phyloP scores from a whole-genome alignment of 768 basidiomycete genomes.

The Pleurotus pulmonarius region DNA sequence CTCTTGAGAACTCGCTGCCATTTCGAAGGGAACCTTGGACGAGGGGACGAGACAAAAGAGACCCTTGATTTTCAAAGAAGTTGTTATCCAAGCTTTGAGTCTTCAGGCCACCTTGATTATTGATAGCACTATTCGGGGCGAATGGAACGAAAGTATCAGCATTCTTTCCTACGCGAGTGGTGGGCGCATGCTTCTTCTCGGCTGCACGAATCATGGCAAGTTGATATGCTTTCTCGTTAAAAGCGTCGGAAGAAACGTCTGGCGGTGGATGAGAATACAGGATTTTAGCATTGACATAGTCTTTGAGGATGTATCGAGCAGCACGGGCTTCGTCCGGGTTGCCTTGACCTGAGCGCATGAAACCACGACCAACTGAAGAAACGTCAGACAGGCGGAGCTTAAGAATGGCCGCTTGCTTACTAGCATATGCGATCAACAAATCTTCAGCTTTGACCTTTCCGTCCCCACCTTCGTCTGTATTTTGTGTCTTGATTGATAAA shows the following conservation, averaged over 20 bases:
- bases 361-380: slow-evolving; percentile 81
- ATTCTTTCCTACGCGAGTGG: slow-evolving; percentile 78
- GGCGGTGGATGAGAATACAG: slow-evolving; percentile 92
- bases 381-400: too few relatives aligned
- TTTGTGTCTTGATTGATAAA: slow-evolving; percentile 60
- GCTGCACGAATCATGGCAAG: slow-evolving; percentile 53
- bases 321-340: slow-evolving; percentile 96
- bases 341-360: slow-evolving; percentile 89
- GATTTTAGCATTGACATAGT: slow-evolving; percentile 93
- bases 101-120: slow-evolving; percentile 40
- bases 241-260: slow-evolving; percentile 53
- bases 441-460: slow-evolving; percentile 73
- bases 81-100: slow-evolving; percentile 71
- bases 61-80: slow-evolving; percentile 67
- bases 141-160: slow-evolving; percentile 78
- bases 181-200: slow-evolving; percentile 87
- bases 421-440: slow-evolving; percentile 85
- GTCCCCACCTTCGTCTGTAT: slow-evolving; percentile 81
- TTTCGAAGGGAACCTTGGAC: slow-evolving; percentile 55
- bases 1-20: slow-evolving; percentile 60
- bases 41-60: slow-evolving; percentile 57
- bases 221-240: slow-evolving; percentile 71
- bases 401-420: slow-evolving; percentile 45
- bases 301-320: slow-evolving; percentile 89
- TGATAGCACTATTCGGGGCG: slow-evolving; percentile 16